Conservation (phyloP, 208 protist species). For the Trypanosoma lewisi region DNA sequence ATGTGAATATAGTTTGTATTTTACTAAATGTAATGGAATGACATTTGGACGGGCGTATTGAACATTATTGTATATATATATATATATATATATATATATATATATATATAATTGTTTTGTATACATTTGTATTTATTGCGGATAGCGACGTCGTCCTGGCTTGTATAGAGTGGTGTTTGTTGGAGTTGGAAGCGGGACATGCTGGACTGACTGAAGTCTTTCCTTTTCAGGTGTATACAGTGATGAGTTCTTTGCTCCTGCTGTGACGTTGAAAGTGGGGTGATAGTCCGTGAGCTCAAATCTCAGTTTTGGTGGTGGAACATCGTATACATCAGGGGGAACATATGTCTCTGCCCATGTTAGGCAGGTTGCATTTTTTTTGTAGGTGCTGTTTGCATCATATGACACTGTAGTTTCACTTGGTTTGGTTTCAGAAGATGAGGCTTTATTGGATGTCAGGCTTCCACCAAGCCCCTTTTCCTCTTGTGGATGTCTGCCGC, state of each 20-base stretch:
- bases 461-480: no score
- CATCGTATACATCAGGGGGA: conserved; percentile 1
- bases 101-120: conserved; percentile 5
- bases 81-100: background rate
- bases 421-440: no score
- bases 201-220: conserved; percentile 1
- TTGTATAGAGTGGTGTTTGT: background rate
- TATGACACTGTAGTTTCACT: background rate
- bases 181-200: background rate
- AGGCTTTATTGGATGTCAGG: no score
- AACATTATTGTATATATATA: background rate
- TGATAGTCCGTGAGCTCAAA: conserved; percentile 25
- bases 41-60: background rate
- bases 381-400: background rate
- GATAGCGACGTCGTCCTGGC: background rate
- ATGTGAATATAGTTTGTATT: background rate
- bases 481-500: no score
- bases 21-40: background rate
- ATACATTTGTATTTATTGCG: conserved; percentile 3
- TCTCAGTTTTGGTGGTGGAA: conserved; percentile 19
- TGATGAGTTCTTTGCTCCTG: background rate
- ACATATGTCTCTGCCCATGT: background rate
- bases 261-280: conserved; percentile 14
- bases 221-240: conserved; percentile 12
- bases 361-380: background rate